Conservation (phyloP, 2,329 filamentous ascomycete species). For the Incumbomyces delicatus region DNA sequence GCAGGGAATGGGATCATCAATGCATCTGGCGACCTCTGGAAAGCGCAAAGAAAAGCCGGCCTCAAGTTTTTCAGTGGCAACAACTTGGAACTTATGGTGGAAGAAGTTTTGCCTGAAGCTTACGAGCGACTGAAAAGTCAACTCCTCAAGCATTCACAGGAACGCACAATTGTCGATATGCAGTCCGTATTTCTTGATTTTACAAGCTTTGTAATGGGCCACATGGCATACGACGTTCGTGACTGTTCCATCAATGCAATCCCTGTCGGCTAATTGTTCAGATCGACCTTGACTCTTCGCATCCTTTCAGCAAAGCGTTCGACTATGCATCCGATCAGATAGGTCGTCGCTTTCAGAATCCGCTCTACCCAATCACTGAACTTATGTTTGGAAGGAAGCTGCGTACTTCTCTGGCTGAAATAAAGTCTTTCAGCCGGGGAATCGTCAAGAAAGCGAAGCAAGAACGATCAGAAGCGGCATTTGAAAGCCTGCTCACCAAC, state of each 20-base stretch:
- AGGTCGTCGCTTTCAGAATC: slow-evolving; percentile 56
- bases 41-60: slow-evolving; percentile 53
- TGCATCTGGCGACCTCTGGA: slow-evolving; percentile 55
- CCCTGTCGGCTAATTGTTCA: slow-evolving; percentile 16
- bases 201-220: slow-evolving; percentile 57
- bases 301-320: slow-evolving; percentile 52
- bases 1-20: slow-evolving; percentile 58
- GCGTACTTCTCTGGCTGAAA: slow-evolving; percentile 39
- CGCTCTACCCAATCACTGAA: slow-evolving; percentile 53
- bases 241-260: not conserved
- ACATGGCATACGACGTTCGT: slow-evolving; percentile 53
- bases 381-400: slow-evolving; percentile 41
- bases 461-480: slow-evolving; percentile 22
- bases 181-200: slow-evolving; percentile 54
- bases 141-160: slow-evolving; percentile 27
- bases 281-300: slow-evolving; percentile 56
- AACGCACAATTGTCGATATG: slow-evolving; percentile 39
- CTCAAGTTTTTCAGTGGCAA: slow-evolving; percentile 47
- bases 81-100: slow-evolving; percentile 49
- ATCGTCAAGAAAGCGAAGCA: slow-evolving; percentile 48
- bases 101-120: slow-evolving; percentile 47
- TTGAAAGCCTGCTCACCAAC: slow-evolving; percentile 10
- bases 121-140: slow-evolving; percentile 31
- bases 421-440: slow-evolving; percentile 46
- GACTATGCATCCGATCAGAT: slow-evolving; percentile 53